These are phyloP conservation scores for Mercurialis annua DNA, from an alignment of 345 rosid species.

Conservation along the genomic window DNA sequence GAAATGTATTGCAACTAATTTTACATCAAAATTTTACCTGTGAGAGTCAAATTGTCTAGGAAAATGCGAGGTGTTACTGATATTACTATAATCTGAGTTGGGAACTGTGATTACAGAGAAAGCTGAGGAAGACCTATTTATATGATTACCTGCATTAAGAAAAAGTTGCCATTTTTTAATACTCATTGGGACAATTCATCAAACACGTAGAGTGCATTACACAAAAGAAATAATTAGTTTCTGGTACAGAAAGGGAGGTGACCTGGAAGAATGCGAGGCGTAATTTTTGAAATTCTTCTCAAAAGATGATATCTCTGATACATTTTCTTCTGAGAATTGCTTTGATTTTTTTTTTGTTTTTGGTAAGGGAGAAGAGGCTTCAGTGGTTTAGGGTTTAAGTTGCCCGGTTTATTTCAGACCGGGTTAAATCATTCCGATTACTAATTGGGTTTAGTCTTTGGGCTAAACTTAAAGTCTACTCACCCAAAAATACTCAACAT, in stretches of 20 bases:
- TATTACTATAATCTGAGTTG: constrained; percentile 7
- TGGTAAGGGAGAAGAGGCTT: not conserved
- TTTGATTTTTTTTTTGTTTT: not conserved
- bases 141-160: constrained; percentile 39
- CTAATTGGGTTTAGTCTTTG: too few species aligned
- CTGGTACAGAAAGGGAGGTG: constrained; percentile 11
- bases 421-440: too few species aligned
- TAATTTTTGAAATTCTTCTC: constrained; percentile 37
- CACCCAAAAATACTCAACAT: too few species aligned
- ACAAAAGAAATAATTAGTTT: too few species aligned
- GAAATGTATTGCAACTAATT: not conserved
- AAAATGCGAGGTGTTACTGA: constrained; percentile 13
- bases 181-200: constrained; percentile 3
- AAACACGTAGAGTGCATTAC: too few species aligned
- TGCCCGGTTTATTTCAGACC: not conserved
- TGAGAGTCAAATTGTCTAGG: constrained; percentile 23
- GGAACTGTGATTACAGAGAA: constrained; percentile 23
- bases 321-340: constrained; percentile 32
- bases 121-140: constrained; percentile 12
- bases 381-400: constrained; percentile 17
- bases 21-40: constrained; percentile 26
- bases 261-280: constrained; percentile 51
- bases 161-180: too few species aligned
- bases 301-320: constrained; percentile 27
- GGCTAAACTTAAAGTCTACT: too few species aligned